These are phyloP conservation scores for Sporobolomyces roseus DNA, from an alignment of 768 basidiomycete species.

Conservation along the genomic window DNA sequence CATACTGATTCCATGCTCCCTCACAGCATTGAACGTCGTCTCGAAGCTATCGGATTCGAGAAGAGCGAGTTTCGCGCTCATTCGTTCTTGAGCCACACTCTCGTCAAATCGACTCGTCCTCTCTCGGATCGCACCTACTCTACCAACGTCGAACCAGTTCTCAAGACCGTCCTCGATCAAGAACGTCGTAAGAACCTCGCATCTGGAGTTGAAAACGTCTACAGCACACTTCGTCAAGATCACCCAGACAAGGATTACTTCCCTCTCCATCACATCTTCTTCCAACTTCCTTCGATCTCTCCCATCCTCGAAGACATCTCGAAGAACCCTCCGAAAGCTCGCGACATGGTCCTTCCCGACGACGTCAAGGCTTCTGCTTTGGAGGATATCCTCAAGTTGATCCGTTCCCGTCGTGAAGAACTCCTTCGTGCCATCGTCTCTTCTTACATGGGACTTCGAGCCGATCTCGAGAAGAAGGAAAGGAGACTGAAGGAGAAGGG, in stretches of 20 bases:
- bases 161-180: neutral
- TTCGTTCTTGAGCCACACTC: neutral
- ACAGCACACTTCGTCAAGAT: neutral
- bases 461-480: no score
- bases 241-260: neutral
- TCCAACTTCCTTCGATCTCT: neutral
- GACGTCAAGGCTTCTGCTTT: neutral
- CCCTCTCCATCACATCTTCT: neutral
- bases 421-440: neutral
- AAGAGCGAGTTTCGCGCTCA: neutral
- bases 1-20: neutral
- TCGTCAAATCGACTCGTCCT: constrained; percentile 1
- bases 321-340: neutral
- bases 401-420: neutral
- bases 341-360: neutral
- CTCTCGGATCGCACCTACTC: neutral
- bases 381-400: no score
- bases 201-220: neutral
- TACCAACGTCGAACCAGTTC: neutral
- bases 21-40: neutral
- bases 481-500: neutral
- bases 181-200: neutral
- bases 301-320: neutral
- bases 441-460: neutral
- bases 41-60: neutral